A percentile compares a stretch with the other conserved stretches of the same genome.
phyloP scores from a whole-genome alignment of 345 rosid genomes.

The Lepidium didymum region DNA sequence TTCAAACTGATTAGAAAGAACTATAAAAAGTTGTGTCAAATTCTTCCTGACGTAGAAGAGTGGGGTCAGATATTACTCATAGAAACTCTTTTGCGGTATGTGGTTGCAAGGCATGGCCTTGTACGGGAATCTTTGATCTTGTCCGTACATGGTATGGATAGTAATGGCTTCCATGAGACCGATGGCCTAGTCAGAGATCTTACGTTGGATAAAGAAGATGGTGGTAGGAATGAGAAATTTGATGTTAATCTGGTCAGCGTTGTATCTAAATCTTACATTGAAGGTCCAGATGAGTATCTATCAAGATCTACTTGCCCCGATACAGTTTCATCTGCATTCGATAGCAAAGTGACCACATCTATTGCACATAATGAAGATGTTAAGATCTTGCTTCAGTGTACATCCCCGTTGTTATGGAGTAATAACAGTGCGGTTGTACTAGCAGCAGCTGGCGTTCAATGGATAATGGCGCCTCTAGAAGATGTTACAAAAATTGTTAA shows the following conservation, averaged over 20 bases:
- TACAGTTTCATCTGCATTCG: slow-evolving; percentile 30
- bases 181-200: slow-evolving; percentile 35
- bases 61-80: slow-evolving; percentile 95
- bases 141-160: slow-evolving; percentile 40
- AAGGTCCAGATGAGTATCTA: slow-evolving; percentile 87
- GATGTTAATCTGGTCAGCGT: slow-evolving; percentile 28
- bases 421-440: slow-evolving; percentile 89
- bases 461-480: slow-evolving; percentile 84
- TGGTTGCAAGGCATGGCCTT: slow-evolving; percentile 78
- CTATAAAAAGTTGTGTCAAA: slow-evolving; percentile 72
- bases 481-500: slow-evolving; percentile 71
- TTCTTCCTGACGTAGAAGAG: slow-evolving; percentile 96
- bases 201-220: slow-evolving; percentile 29
- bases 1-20: slow-evolving; percentile 60
- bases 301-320: slow-evolving; percentile 48
- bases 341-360: slow-evolving; percentile 51
- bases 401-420: slow-evolving; percentile 93
- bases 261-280: slow-evolving; percentile 71
- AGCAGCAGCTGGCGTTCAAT: slow-evolving; percentile 91
- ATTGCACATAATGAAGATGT: slow-evolving; percentile 59
- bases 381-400: slow-evolving; percentile 72
- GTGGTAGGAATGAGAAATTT: slow-evolving; percentile 23
- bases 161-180: slow-evolving; percentile 35
- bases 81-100: slow-evolving; percentile 69
- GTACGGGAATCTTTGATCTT: slow-evolving; percentile 85